These are phyloP conservation scores for Pyrenochaeta sp. DNA, from an alignment of 2,329 filamentous ascomycete species.

Conservation along the genomic window DNA sequence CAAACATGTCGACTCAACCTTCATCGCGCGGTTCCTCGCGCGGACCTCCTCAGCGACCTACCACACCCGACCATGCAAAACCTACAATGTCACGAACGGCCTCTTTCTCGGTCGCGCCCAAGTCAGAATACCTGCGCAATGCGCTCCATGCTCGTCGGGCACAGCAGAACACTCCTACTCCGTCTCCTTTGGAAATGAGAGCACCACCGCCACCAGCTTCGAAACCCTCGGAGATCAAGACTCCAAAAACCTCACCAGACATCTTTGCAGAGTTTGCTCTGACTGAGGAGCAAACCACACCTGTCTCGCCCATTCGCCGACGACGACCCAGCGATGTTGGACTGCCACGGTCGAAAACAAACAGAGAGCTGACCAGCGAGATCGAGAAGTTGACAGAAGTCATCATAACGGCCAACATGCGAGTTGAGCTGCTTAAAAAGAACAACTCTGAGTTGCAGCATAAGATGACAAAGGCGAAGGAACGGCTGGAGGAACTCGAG, in stretches of 20 bases:
- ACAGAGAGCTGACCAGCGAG: constrained; percentile 39
- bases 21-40: constrained; percentile 29
- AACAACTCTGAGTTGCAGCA: constrained; percentile 43
- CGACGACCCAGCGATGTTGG: constrained; percentile 37
- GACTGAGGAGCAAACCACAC: constrained; percentile 39
- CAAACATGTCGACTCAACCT: constrained; percentile 35
- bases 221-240: constrained; percentile 10
- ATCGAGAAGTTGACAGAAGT: constrained; percentile 34
- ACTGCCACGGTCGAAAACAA: constrained; percentile 36
- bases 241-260: constrained; percentile 21
- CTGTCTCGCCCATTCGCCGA: constrained; percentile 39
- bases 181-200: constrained; percentile 16
- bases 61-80: constrained; percentile 23
- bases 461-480: constrained; percentile 30
- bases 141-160: constrained; percentile 44
- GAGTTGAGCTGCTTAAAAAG: constrained; percentile 40
- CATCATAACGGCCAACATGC: constrained; percentile 43
- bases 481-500: constrained; percentile 39
- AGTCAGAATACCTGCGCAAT: constrained; percentile 44
- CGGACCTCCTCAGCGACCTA: constrained; percentile 19
- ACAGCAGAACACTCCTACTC: constrained; percentile 26
- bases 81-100: constrained; percentile 19
- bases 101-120: constrained; percentile 38
- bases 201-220: constrained; percentile 9
- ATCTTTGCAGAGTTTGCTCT: constrained; percentile 38